These are phyloP conservation scores for Thecaphora thlaspeos DNA, from an alignment of 1,284 basidiomycete species.

Conservation along the genomic window DNA sequence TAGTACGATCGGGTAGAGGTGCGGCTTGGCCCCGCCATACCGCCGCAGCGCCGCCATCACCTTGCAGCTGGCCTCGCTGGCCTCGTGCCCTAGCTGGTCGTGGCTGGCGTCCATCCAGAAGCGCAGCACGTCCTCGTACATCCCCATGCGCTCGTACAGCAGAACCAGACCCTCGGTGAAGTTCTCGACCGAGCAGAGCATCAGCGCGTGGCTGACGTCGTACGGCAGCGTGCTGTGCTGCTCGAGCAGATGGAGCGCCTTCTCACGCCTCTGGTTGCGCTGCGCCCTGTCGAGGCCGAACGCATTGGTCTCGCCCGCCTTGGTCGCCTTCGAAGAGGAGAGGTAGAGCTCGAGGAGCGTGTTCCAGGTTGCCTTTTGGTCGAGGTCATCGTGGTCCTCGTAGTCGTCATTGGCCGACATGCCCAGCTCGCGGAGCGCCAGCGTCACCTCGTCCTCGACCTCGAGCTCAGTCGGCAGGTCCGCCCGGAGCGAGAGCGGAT, in stretches of 20 bases:
- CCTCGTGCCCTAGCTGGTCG: constrained; percentile 40
- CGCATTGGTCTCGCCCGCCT: constrained; percentile 3
- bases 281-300: constrained; percentile 12
- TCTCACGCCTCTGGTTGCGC: constrained; percentile 1
- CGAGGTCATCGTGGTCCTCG: constrained; percentile 66
- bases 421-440: constrained; percentile 14
- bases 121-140: constrained; percentile 91
- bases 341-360: constrained; percentile 93
- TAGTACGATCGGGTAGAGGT: constrained; percentile 84
- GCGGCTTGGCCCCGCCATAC: constrained; percentile 72
- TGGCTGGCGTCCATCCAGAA: constrained; percentile 73
- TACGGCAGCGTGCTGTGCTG: constrained; percentile 66
- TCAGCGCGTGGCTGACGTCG: constrained; percentile 84
- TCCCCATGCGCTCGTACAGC: constrained; percentile 87
- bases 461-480: constrained; percentile 1
- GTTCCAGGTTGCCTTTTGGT: constrained; percentile 91
- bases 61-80: constrained; percentile 62
- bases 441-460: constrained; percentile 11
- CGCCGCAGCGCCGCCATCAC: constrained; percentile 71
- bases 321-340: constrained; percentile 59
- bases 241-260: constrained; percentile 40
- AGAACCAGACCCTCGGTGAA: constrained; percentile 83
- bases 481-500: constrained; percentile 7
- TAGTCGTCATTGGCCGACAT: constrained; percentile 46
- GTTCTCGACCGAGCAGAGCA: constrained; percentile 79